A percentile compares a stretch with the other conserved stretches of the same genome.
Conservation (phyloP, 495 filamentous ascomycete genomes). For the Amphirosellinia nigrospora region DNA sequence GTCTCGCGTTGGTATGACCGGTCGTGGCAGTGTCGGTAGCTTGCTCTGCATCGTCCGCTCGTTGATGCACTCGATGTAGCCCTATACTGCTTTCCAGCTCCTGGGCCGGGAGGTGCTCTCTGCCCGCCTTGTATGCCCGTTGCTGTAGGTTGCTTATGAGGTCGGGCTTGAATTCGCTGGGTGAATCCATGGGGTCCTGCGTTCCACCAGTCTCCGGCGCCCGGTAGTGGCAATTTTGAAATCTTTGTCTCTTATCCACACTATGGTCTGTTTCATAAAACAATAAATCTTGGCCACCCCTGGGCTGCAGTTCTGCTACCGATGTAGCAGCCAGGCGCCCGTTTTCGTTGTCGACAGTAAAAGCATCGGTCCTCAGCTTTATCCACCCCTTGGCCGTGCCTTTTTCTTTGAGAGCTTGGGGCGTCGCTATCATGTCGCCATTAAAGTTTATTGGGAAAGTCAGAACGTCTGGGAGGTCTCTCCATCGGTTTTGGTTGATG, state of each 20-base stretch:
- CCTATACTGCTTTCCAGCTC: constrained; percentile 29
- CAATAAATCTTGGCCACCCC: too few relatives aligned
- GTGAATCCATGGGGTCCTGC: too few relatives aligned
- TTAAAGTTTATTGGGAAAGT: constrained; percentile 5
- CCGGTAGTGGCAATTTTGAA: background rate
- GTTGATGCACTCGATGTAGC: constrained; percentile 42
- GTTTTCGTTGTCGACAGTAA: constrained; percentile 31
- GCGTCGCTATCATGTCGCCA: background rate
- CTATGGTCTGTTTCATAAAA: constrained; percentile 27
- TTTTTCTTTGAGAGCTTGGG: background rate
- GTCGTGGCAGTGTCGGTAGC: constrained; percentile 37
- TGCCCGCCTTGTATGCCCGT: background rate
- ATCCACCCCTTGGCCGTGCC: constrained; percentile 29
- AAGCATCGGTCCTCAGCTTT: constrained; percentile 30
- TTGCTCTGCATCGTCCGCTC: constrained; percentile 34
- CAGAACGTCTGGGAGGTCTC: constrained; percentile 30
- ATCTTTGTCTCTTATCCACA: constrained; percentile 37
- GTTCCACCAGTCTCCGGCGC: constrained; percentile 27
- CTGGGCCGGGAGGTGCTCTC: constrained; percentile 31
- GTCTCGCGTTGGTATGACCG: constrained; percentile 35
- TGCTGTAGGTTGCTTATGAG: constrained; percentile 24
- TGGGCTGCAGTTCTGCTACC: background rate
- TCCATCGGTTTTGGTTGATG: constrained; percentile 33
- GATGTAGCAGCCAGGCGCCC: constrained; percentile 23
- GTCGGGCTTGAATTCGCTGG: constrained; percentile 19